A percentile compares a stretch with the other conserved stretches of the same genome.
These are phyloP conservation scores for Ceriops decandra DNA, from an alignment of 345 rosid species.

Conservation along the genomic window DNA sequence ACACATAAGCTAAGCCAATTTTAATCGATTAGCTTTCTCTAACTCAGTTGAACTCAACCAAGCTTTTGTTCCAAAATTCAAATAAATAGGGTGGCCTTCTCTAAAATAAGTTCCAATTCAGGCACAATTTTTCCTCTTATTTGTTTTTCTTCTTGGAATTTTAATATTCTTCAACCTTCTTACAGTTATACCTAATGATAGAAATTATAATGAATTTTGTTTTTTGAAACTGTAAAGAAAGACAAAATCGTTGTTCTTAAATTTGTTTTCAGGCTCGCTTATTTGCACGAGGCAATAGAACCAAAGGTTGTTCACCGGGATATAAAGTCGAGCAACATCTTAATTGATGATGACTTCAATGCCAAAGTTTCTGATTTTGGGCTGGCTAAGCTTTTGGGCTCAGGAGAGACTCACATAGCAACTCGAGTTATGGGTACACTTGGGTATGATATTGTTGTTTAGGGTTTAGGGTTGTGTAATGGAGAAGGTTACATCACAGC, in stretches of 20 bases:
- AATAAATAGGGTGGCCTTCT: too few species aligned
- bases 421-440: conserved; percentile 99
- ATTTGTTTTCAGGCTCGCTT: conserved; percentile 69
- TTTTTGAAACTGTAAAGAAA: background rate
- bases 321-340: conserved; percentile 92
- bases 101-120: background rate
- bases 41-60: too few species aligned
- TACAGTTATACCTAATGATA: background rate
- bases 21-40: background rate
- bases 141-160: background rate
- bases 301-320: conserved; percentile 96
- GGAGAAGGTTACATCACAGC: too few species aligned
- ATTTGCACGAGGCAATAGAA: conserved; percentile 97
- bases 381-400: conserved; percentile 84
- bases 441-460: conserved; percentile 53
- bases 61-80: too few species aligned
- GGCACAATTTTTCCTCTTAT: background rate
- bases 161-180: background rate
- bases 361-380: conserved; percentile 98
- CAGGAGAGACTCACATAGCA: conserved; percentile 88
- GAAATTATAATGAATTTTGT: conserved; percentile 2
- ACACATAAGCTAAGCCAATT: background rate
- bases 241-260: conserved; percentile 4
- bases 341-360: conserved; percentile 63
- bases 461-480: too few species aligned